Conservation (phyloP, 1,284 basidiomycete genomes). For the Tranzscheliella williamsii region DNA sequence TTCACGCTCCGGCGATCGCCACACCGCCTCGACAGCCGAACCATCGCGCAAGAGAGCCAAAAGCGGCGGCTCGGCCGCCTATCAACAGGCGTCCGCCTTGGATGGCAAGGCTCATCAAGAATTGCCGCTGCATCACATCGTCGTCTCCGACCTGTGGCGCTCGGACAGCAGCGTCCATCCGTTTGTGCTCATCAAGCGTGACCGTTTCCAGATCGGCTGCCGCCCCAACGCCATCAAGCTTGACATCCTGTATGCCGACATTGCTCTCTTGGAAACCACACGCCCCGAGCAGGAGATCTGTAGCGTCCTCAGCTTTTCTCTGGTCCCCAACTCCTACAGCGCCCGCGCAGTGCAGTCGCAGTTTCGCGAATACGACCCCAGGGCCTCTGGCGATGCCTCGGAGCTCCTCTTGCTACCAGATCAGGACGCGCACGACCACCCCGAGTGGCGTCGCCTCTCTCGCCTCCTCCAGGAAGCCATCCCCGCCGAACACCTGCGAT, state of each 20-base stretch:
- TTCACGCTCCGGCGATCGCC: no score
- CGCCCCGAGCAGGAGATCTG: not conserved
- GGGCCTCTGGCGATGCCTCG: not conserved
- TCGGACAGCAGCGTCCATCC: not conserved
- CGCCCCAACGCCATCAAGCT: not conserved
- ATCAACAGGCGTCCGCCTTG: no score
- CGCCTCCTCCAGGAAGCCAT: not conserved
- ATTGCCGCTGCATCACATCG: constrained; percentile 1
- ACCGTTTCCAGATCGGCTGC: not conserved
- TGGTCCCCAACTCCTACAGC: not conserved
- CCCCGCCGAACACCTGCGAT: not conserved
- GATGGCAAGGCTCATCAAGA: no score
- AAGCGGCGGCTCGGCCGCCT: no score
- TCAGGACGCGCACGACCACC: not conserved
- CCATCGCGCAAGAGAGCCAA: no score
- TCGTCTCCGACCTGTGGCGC: constrained; percentile 21
- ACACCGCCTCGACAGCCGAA: no score
- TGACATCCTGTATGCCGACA: not conserved
- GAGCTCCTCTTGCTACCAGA: not conserved
- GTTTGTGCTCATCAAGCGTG: not conserved
- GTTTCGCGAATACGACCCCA: not conserved
- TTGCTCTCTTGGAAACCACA: not conserved
- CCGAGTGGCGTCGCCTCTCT: no score
- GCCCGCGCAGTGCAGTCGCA: not conserved
- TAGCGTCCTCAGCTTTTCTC: not conserved